Percentiles rank a stretch among this genome's conserved stretches.
Conservation (phyloP, 768 basidiomycete genomes). For the Udeniomyces megalosporus region DNA sequence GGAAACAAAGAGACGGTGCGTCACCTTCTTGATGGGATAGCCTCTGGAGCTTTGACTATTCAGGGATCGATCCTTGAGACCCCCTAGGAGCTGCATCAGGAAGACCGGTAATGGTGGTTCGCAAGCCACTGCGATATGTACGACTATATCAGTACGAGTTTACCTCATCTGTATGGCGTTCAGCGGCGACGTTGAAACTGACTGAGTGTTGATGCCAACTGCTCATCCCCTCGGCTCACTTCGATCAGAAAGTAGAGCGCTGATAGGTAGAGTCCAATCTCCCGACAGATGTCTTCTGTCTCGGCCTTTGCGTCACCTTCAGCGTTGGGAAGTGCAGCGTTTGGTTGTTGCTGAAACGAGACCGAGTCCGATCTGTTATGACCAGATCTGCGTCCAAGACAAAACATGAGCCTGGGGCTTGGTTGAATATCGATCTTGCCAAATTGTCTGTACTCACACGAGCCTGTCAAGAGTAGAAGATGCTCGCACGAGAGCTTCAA, state of each 20-base stretch:
- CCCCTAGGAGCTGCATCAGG: slow-evolving; percentile 7
- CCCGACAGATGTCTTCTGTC: background rate
- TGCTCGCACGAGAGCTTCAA: slow-evolving; percentile 80
- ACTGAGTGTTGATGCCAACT: slow-evolving; percentile 95
- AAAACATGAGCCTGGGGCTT: no score
- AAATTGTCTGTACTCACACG: slow-evolving; percentile 36
- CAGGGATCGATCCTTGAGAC: slow-evolving; percentile 8
- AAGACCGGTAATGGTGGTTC: slow-evolving; percentile 77
- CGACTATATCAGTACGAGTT: no score
- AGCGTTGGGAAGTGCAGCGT: no score
- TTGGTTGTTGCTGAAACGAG: no score
- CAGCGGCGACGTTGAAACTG: no score
- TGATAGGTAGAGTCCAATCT: slow-evolving; percentile 49
- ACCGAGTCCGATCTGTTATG: no score
- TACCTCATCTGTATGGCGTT: no score
- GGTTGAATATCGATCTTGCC: no score
- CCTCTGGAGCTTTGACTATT: slow-evolving; percentile 31
- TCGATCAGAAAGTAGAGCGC: slow-evolving; percentile 93
- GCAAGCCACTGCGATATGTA: slow-evolving; percentile 59
- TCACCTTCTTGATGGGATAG: slow-evolving; percentile 92
- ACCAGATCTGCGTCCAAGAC: no score
- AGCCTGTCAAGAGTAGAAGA: slow-evolving; percentile 70
- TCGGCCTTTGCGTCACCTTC: background rate
- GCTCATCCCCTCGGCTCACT: slow-evolving; percentile 78
- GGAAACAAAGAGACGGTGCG: slow-evolving; percentile 9